Base-by-base conservation (phyloP, 306 rosid species). In the Vicia sativa region DNA sequence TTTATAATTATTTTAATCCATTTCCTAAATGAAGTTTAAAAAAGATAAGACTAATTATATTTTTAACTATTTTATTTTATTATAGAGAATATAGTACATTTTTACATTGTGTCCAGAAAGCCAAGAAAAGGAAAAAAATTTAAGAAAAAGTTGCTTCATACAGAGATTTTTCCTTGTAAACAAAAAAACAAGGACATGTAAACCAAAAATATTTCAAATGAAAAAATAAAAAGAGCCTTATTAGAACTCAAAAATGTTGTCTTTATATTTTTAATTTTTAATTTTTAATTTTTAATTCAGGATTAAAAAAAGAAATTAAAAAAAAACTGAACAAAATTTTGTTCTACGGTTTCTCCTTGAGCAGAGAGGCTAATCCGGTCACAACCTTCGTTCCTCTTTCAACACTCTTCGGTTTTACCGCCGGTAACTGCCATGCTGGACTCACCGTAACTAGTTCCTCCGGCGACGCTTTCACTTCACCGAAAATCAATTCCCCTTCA, bases 331-430 rank as follows among this genome's bases (percentile, higher is more conserved):
- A 74, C 81, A 76, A 80, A 80, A 80, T 68, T 85, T 83, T 70
- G n/a, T 12, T 26, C 80, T 79, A 88, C n/a, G 96, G 72, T 82
- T 82, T 93, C 34, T 90, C 90, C 75, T 65, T 84, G 60, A 93
- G 91, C 6, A 93, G 92, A 46, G 89, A 90, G 69, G 99, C 99
- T 72, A 93, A 83, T 49, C 99, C 99, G 65, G 99, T 86, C 18
- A 93, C 99, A 6, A 88, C 71, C 75, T 82, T 90, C 13, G 87
- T 63, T 49, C 95, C 97, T 82, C 81, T 88, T 64, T 85, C 99
- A 3, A 84, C 61, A 63, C 95, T 85, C 87, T 85, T 93, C 44
- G 88, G 95, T 68, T 80, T 90, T 34, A 93, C 74, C 84, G 95
- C 99, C 78, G 99, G 99, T 5, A 83, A 88, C 71, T 88, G 81